Base-by-base conservation (phyloP, 495 filamentous ascomycete genomes). In the Neurospora sp. region DNA sequence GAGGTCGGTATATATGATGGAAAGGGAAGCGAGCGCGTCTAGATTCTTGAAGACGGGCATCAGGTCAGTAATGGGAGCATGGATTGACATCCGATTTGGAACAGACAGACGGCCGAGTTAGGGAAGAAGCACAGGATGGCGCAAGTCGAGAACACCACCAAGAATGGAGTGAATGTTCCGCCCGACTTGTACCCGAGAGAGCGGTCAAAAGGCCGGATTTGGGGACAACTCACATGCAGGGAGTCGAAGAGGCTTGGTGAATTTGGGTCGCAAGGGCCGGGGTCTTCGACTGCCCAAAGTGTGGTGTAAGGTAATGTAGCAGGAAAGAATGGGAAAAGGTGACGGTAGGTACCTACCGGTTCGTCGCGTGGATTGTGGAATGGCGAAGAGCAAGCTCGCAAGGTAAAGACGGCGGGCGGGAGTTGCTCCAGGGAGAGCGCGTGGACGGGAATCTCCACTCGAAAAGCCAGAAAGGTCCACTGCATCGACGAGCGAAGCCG, bases 181-280 rank as follows among this genome's bases (percentile, higher is more conserved):
- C 53, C 45, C 53, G 14, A 35, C 27, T 35, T 27, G 72, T 69
- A 68, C 72, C 74, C 72, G 45, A 69, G 31, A 39, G 72, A 69
- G 74, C 74, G 72, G 72, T 75, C 72, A 71, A 75, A 44, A 41
- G 35, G 53, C 53, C 38, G 42, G 42, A 69, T 69, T n/a, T 71
- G 39, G 68, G 27, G 44, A 12, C 27, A 73, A 71, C 71, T 53
- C 53, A 75, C 74, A 47, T 71, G 71, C 69, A 75, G 59, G 38
- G 69, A 70, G 37, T 27, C 35, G 53, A 65, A 65, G 53, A 65
- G 53, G 53, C 53, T 65, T 65, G 53, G 53, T 65, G 12, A 37
- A 3, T 35, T 37, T 65, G 31, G 27, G 31, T 65, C 53, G 53
- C 53, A 65, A 18, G 53, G 53, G 53, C 53, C 53, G 14, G 53